Percentiles rank a stretch among this genome's conserved stretches.
phyloP scores from a whole-genome alignment of 306 rosid species.

The Corylus heterophylla region DNA sequence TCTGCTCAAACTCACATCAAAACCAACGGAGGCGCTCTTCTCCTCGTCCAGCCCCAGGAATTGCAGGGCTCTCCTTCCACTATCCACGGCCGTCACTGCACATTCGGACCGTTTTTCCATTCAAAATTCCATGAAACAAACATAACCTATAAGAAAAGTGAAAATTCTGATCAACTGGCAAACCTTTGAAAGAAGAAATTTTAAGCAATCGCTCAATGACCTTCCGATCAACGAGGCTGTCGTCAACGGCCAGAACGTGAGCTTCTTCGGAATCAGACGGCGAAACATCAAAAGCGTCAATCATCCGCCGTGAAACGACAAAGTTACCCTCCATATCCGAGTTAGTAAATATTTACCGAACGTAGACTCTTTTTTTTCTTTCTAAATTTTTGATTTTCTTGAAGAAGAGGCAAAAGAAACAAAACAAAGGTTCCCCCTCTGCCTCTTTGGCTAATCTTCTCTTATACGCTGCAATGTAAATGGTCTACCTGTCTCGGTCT shows the following conservation, averaged over 20 bases:
- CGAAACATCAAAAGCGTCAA: constrained; percentile 33
- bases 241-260: constrained; percentile 96
- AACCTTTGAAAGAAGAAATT: constrained; percentile 80
- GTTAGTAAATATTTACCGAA: not conserved
- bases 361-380: not conserved
- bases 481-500: constrained; percentile 27
- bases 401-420: constrained; percentile 8
- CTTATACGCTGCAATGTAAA: constrained; percentile 45
- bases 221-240: constrained; percentile 85
- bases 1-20: constrained; percentile 46
- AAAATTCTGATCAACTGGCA: not conserved
- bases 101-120: constrained; percentile 12
- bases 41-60: constrained; percentile 73
- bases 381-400: not conserved
- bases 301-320: constrained; percentile 46
- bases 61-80: constrained; percentile 89
- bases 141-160: not conserved
- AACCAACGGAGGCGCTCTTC: constrained; percentile 55
- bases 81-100: constrained; percentile 91
- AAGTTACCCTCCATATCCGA: constrained; percentile 43
- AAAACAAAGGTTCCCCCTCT: constrained; percentile 18
- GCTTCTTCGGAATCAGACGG: constrained; percentile 51
- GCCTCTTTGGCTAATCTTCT: constrained; percentile 38
- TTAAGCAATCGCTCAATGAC: constrained; percentile 84
- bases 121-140: not conserved